Base-by-base conservation (phyloP, 805 yeast genomes). In the Saccharomyces paradoxus region DNA sequence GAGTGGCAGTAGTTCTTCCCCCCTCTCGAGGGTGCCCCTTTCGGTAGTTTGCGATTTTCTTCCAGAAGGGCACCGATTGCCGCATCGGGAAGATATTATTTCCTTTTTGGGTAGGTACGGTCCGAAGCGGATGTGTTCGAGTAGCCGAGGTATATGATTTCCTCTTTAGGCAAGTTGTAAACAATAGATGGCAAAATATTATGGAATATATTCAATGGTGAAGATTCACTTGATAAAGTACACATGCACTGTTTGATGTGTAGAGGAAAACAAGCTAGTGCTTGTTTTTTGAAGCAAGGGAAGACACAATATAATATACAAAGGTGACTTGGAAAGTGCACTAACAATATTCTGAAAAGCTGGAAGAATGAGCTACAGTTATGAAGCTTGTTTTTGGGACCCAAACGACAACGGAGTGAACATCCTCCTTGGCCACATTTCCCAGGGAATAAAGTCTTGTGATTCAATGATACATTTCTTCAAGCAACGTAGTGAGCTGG, bases 371-470 rank as follows among this genome's bases (percentile, higher is more conserved):
- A 58, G 55, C 32, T 69, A 65, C 53, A 65, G 64, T 51, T 69
- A 57, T 50, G 63, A 63, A 53, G 58, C 63, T 17, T 67, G 71
- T 51, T 69, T 69, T 48, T 69, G 73, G 71, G 73, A 69, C 55
- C 69, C 69, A 28, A 59, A 65, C 29, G 71, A 68, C 48, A 62
- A 64, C 5, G 73, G 72, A 13, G 69, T 63, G 27, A 61, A 60
- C 48, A 56, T 67, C 10, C 52, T 69, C 26, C 55, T 68, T 31
- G 57, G 59, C 27, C 73, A 69, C 49, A 58, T 68, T 0, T 57
- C 65, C 0, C 53, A 58, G 7, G 71, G 72, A 5, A 63, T 68
- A 22, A 62, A 58, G 49, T 58, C 71, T 1, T 62, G 67, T 48
- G 55, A 60, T 17, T 57, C 63, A 5, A 46, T 66, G 48, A 60